A percentile compares a stretch with the other conserved stretches of the same genome.
These are phyloP conservation scores for Wickerhamiella qilinensis DNA, from an alignment of 805 yeast species.

Conservation along the genomic window DNA sequence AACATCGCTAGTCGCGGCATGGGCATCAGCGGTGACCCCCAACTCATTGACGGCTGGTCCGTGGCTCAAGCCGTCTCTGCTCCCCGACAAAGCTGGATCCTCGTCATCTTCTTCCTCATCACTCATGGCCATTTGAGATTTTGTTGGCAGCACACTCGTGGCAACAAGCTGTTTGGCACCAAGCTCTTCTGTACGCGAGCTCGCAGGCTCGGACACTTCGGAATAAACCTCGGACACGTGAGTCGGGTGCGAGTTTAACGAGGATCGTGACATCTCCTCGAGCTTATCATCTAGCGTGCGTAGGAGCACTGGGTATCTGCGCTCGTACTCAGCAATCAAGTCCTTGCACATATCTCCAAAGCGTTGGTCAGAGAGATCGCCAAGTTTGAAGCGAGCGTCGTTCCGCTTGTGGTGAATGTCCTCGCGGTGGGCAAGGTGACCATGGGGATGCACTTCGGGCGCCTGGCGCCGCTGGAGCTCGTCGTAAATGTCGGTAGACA, in stretches of 20 bases:
- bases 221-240: background rate
- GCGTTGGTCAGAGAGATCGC: slow-evolving; percentile 63
- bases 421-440: slow-evolving; percentile 47
- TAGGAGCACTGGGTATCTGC: slow-evolving; percentile 41
- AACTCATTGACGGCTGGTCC: too few species aligned
- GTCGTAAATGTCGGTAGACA: slow-evolving; percentile 88
- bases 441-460: slow-evolving; percentile 26
- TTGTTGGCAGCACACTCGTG: slow-evolving; percentile 65
- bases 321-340: slow-evolving; percentile 69
- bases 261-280: background rate
- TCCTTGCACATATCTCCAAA: slow-evolving; percentile 86
- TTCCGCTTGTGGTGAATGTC: slow-evolving; percentile 85
- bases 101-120: slow-evolving; percentile 61
- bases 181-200: background rate
- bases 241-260: background rate
- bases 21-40: too few species aligned
- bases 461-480: slow-evolving; percentile 68
- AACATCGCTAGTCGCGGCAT: slow-evolving; percentile 8
- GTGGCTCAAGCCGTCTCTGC: too few species aligned
- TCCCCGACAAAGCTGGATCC: slow-evolving; percentile 9
- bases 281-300: background rate
- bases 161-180: slow-evolving; percentile 15
- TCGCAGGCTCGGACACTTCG: background rate
- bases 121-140: slow-evolving; percentile 76
- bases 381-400: slow-evolving; percentile 83